Conservation (phyloP, 2,329 filamentous ascomycete genomes). For the Calonectria naviculata region DNA sequence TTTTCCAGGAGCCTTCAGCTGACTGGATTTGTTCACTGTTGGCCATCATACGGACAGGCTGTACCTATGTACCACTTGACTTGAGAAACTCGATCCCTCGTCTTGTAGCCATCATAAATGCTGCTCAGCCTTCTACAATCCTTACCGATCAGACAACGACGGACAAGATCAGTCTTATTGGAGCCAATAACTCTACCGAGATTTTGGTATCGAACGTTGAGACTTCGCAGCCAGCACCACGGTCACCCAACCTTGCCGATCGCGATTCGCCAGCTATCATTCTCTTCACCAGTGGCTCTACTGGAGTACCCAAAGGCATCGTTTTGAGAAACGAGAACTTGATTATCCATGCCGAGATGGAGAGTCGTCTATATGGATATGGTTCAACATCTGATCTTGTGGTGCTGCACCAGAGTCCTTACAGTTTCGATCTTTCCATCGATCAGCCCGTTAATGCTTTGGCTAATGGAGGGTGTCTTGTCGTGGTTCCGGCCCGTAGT, state of each 20-base stretch:
- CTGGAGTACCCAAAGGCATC: neutral
- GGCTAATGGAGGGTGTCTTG: neutral
- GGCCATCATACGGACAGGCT: neutral
- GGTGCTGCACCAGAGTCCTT: neutral
- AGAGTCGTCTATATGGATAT: neutral
- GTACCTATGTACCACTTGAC: neutral
- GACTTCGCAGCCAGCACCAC: neutral
- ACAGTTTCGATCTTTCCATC: neutral
- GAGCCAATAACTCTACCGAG: neutral
- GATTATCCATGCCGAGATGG: neutral
- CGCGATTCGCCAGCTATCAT: neutral
- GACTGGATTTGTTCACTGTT: slow-evolving; percentile 47
- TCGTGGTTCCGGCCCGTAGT: neutral
- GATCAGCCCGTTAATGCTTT: neutral
- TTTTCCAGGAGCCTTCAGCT: slow-evolving; percentile 50
- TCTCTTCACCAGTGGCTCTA: slow-evolving; percentile 3
- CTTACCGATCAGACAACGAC: neutral
- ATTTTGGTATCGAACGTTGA: neutral
- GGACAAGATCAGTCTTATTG: neutral
- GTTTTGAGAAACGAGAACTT: neutral
- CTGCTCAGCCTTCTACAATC: neutral
- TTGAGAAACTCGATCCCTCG: neutral
- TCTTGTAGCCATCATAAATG: neutral
- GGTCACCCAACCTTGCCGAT: neutral
- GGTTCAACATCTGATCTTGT: neutral